A percentile compares a stretch with the other conserved stretches of the same genome.
phyloP scores from a whole-genome alignment of 1,284 basidiomycete genomes.

The Polyporus tsugae region DNA sequence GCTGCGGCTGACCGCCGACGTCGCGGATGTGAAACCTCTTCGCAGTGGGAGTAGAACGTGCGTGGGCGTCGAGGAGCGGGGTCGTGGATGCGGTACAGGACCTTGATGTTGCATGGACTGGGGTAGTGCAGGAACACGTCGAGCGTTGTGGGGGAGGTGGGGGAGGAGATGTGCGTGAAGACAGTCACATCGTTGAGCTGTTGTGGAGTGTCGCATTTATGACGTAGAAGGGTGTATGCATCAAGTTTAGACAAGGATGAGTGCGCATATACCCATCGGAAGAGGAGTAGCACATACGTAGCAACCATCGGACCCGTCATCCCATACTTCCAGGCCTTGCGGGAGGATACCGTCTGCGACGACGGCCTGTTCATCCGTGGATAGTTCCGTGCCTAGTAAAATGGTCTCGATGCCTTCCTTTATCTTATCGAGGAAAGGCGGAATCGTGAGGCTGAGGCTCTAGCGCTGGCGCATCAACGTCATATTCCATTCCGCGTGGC shows the following conservation, averaged over 20 bases:
- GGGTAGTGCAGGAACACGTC: constrained; percentile 25
- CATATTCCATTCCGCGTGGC: constrained; percentile 3
- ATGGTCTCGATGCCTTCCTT: background rate
- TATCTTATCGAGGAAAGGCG: constrained; percentile 4
- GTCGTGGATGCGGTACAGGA: constrained; percentile 5
- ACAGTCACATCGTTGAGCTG: constrained; percentile 19
- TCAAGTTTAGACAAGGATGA: background rate
- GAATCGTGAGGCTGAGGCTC: background rate
- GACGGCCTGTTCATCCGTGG: background rate
- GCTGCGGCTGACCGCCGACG: background rate
- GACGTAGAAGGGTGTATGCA: background rate
- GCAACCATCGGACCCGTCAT: constrained; percentile 6
- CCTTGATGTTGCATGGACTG: background rate
- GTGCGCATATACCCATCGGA: background rate
- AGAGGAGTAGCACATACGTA: constrained; percentile 1
- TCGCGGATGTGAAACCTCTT: no score
- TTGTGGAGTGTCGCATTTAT: no score
- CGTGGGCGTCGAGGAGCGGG: no score
- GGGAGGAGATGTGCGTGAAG: constrained; percentile 25
- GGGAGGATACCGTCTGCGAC: constrained; percentile 14
- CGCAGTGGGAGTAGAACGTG: no score
- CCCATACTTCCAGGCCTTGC: constrained; percentile 9
- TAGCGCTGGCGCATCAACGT: background rate
- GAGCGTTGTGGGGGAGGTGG: constrained; percentile 15
- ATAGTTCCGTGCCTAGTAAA: background rate